Evolutionary conservation across 306 rosid genomes (phyloP).

Genomic region (Begonia fuchsioides): DNA sequence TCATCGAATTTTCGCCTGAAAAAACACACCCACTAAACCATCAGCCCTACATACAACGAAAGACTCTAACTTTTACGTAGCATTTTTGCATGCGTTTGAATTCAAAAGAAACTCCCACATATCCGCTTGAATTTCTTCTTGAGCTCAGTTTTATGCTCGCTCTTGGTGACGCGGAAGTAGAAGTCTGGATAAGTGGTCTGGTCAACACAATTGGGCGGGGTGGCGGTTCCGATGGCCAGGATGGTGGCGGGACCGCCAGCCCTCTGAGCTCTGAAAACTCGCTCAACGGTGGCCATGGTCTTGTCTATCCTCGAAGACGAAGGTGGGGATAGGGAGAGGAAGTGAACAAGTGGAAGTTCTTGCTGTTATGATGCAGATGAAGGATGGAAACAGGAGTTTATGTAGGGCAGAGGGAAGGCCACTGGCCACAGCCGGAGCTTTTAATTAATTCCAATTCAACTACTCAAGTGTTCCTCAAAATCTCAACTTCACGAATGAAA

Average conservation of each 20-base stretch:
- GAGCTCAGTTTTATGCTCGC: constrained; percentile 16
- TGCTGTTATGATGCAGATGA: not conserved
- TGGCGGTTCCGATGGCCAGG: constrained; percentile 18
- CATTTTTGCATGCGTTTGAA: not conserved
- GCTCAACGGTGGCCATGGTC: constrained; percentile 9
- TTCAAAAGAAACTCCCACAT: constrained; percentile 1
- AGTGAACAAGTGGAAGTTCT: not conserved
- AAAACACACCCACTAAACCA: not conserved
- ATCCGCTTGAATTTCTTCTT: constrained; percentile 25
- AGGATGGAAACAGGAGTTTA: not conserved
- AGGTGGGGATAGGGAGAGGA: no score
- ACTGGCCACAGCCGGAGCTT: no score
- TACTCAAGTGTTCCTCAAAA: no score
- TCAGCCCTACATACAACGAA: no score
- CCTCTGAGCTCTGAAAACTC: constrained; percentile 14
- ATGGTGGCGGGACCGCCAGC: constrained; percentile 17
- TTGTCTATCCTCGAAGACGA: not conserved
- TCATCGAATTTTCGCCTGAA: constrained; percentile 52
- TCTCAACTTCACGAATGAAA: no score
- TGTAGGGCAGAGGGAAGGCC: not conserved
- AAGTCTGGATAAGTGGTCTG: constrained; percentile 18
- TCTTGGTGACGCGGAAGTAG: constrained; percentile 20
- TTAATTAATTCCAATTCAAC: no score
- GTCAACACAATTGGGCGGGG: constrained; percentile 10
- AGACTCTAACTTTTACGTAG: no score